Evolutionary conservation across 768 basidiomycete genomes (phyloP).

Genomic region (Rhodotorula diobovata): DNA sequence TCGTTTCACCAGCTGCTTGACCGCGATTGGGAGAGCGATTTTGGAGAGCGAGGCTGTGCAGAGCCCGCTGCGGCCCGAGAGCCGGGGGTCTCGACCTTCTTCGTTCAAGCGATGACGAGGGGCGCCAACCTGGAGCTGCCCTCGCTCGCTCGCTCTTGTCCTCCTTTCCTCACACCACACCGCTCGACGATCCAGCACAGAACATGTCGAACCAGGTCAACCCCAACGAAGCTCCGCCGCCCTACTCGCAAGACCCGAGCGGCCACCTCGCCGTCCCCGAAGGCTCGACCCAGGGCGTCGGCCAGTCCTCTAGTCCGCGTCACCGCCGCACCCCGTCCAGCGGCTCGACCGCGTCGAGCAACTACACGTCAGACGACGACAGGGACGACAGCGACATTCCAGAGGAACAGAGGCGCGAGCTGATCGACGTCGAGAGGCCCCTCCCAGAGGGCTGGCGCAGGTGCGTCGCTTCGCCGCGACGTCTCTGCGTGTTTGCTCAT

Average conservation of each 20-base stretch:
- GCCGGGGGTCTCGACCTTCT: too few species aligned
- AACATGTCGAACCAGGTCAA: background rate
- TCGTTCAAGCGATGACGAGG: too few species aligned
- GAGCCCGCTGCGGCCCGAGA: too few species aligned
- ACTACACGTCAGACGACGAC: constrained; percentile 10
- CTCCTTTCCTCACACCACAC: too few species aligned
- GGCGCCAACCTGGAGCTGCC: too few species aligned
- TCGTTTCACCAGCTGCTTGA: too few species aligned
- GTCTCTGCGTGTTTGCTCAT: background rate
- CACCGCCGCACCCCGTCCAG: constrained; percentile 1
- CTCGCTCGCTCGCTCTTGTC: too few species aligned
- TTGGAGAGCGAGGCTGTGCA: too few species aligned
- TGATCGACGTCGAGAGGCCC: constrained; percentile 36
- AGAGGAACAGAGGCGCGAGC: constrained; percentile 1
- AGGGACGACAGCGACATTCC: background rate
- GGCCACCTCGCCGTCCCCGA: background rate
- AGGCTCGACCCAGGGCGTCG: background rate
- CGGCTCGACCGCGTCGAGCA: background rate
- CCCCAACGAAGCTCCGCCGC: constrained; percentile 16
- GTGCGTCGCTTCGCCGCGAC: background rate
- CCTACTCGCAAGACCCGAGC: constrained; percentile 15
- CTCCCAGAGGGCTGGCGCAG: constrained; percentile 41
- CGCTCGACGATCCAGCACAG: too few species aligned
- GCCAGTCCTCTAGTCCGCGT: background rate
- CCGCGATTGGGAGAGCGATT: too few species aligned